phyloP scores from a whole-genome alignment of 371 early-diverging fungal genomes.

The Mortierella sp. region DNA sequence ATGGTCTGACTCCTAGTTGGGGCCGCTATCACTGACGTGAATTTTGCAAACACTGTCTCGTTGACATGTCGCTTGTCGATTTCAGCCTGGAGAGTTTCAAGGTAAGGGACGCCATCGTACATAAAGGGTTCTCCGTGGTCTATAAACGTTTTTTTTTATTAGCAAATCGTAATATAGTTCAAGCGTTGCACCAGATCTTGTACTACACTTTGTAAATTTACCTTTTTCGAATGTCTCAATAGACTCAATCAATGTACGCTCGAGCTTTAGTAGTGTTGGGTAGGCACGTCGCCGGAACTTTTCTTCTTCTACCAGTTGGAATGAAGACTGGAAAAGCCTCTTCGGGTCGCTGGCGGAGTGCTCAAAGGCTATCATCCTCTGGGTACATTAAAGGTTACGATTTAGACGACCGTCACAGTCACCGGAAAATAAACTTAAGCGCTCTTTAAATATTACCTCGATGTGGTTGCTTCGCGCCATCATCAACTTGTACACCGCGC shows the following conservation, averaged over 20 bases:
- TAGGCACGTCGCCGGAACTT: slow-evolving; percentile 88
- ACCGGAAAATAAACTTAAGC: neutral
- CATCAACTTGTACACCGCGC: slow-evolving; percentile 64
- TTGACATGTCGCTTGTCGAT: slow-evolving; percentile 76
- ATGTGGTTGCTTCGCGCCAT: slow-evolving; percentile 70
- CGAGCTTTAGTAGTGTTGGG: slow-evolving; percentile 84
- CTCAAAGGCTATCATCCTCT: slow-evolving; percentile 90
- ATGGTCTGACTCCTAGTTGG: slow-evolving; percentile 48
- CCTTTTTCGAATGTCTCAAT: slow-evolving; percentile 67
- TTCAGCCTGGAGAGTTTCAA: slow-evolving; percentile 66
- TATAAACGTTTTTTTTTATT: slow-evolving; percentile 11
- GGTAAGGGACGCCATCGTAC: slow-evolving; percentile 64
- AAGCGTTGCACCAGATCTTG: too few relatives aligned
- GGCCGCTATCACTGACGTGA: slow-evolving; percentile 60
- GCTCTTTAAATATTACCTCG: slow-evolving; percentile 54
- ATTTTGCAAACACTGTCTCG: slow-evolving; percentile 78
- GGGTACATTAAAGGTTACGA: slow-evolving; percentile 3
- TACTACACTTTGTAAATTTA: slow-evolving; percentile 12
- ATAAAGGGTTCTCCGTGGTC: slow-evolving; percentile 66
- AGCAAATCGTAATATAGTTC: neutral
- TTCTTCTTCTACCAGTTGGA: slow-evolving; percentile 89
- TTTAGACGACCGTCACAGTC: neutral
- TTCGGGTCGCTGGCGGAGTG: slow-evolving; percentile 88
- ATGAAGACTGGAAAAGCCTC: slow-evolving; percentile 84
- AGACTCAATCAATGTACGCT: slow-evolving; percentile 72